Conservation (phyloP, 176 grass and related monocot species). For the Eleusine coracana region DNA sequence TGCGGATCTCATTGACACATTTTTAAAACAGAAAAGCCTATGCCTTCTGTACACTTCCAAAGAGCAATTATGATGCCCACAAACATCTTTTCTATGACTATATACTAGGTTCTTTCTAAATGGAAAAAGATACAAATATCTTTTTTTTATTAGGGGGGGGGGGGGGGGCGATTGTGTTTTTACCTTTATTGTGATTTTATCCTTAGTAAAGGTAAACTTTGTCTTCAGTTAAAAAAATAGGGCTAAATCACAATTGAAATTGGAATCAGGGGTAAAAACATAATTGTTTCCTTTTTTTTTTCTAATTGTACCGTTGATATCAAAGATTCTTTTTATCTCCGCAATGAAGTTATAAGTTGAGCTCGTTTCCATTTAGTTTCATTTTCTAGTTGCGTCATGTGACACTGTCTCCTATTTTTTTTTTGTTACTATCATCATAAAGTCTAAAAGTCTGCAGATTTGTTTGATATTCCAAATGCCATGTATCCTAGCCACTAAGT, state of each 20-base stretch:
- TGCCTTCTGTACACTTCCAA: conserved; percentile 33
- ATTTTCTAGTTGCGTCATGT: conserved; percentile 15
- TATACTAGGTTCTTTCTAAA: not conserved
- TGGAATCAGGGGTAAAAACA: no score
- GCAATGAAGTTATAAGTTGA: not conserved
- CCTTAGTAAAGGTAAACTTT: no score
- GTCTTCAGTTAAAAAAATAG: no score
- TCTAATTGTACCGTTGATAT: not conserved
- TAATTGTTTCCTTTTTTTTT: no score
- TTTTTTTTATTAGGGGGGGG: not conserved
- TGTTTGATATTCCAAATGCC: no score
- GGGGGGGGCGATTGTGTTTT: no score
- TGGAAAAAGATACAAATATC: not conserved
- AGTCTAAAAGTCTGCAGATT: not conserved
- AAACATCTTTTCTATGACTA: not conserved
- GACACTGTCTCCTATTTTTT: conserved; percentile 17
- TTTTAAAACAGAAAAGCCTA: conserved; percentile 25
- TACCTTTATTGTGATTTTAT: no score
- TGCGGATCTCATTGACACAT: conserved; percentile 36
- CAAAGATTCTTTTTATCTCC: not conserved
- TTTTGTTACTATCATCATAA: not conserved
- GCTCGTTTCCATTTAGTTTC: not conserved
- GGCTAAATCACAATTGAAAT: no score
- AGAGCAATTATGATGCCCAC: conserved; percentile 13
- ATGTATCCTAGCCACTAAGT: no score